Evolutionary conservation across 306 rosid genomes (phyloP), one percentile per base, ranked within the genome.

Genomic region (Carpinus viminea): DNA sequence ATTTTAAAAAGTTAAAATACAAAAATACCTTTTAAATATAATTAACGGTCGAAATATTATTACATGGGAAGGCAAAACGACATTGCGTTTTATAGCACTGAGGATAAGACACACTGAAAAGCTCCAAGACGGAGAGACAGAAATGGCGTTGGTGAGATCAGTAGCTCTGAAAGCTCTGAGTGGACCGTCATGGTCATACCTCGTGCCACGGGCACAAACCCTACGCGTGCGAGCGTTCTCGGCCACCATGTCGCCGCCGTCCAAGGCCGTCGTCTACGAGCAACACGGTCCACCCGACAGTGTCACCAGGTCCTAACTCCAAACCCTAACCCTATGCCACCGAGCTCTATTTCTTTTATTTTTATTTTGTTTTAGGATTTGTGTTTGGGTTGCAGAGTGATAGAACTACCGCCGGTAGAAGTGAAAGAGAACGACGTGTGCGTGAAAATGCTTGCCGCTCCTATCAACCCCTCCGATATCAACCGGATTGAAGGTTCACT

Each of bases 401-500:
- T 88, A 47, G 83, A 84, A 4, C 38, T 94, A n/a, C 86, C 92
- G 16, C 83, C 88, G 0, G 85, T 86, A 10, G 90, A 88, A 80
- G 90, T 94, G 85, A 92, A 84, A 69, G 89, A 89, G 80, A 91
- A 88, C 20, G 97, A 94, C 2, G 93, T 94, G 21, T 94, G 98
- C 38, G 97, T 94, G 41, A 92, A 86, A 85, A 94, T 94, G 93
- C 82, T 94, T 1, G 97, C 95, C 2, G 89, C 98, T 78, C 98
- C 97, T 1, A 92, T 94, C 56, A 95, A 92, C 61, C 98, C 98
- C 43, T 91, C 96, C 8, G 97, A 95, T 76, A 88, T 95, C 51
- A 95, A 95, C 16, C 87, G 97, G 17, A 92, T 94, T 6, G 93
- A 95, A 86, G 98, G 94, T 90, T 75, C 15, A 38, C 26, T 1